These are phyloP conservation scores for Chrysosporium keratinophilum DNA, from an alignment of 2,329 filamentous ascomycete species.

Conservation along the genomic window DNA sequence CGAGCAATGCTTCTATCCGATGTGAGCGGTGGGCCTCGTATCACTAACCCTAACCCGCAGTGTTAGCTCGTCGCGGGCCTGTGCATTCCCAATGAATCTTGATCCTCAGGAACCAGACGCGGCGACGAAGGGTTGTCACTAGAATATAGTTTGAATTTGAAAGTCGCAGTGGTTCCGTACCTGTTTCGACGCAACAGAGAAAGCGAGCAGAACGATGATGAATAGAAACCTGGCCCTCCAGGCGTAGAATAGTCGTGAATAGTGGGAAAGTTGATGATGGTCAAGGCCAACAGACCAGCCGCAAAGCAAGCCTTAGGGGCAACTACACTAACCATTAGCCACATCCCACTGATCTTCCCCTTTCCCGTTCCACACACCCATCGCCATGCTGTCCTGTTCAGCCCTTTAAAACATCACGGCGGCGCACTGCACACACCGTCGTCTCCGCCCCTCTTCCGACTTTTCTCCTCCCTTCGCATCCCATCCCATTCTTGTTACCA, in stretches of 20 bases:
- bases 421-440: not conserved
- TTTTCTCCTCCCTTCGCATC: not conserved
- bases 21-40: too few species aligned
- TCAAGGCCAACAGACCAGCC: not conserved
- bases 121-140: too few species aligned
- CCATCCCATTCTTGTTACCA: not conserved
- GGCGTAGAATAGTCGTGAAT: not conserved
- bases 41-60: too few species aligned
- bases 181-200: too few species aligned
- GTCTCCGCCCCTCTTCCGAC: not conserved
- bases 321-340: not conserved
- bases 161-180: too few species aligned
- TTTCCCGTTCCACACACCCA: constrained; percentile 5
- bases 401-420: not conserved
- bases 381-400: not conserved
- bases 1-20: too few species aligned
- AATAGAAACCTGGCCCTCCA: too few species aligned
- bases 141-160: too few species aligned
- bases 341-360: constrained; percentile 10
- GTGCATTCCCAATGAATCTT: too few species aligned
- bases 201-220: too few species aligned
- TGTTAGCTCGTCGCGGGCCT: too few species aligned
- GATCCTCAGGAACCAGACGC: too few species aligned
- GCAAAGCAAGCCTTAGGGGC: not conserved
- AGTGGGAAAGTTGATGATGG: not conserved